These are phyloP conservation scores for Cyclocybe aegerita DNA, from an alignment of 768 basidiomycete species.

Conservation along the genomic window DNA sequence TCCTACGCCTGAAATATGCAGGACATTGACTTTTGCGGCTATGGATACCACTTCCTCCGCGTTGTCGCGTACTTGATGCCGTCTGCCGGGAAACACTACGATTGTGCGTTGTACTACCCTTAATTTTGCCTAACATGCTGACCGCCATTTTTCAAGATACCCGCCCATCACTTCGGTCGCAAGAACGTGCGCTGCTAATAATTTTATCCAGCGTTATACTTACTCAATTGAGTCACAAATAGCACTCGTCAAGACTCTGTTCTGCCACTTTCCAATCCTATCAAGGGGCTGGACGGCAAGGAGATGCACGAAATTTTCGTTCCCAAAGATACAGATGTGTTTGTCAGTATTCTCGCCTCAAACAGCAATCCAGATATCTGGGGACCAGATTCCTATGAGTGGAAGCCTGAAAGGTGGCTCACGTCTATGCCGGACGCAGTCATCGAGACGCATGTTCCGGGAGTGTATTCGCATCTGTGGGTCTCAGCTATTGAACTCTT, in stretches of 20 bases:
- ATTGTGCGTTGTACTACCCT: slow-evolving; percentile 21
- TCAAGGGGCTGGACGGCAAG: slow-evolving; percentile 18
- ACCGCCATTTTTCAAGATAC: slow-evolving; percentile 6
- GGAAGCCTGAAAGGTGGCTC: slow-evolving; percentile 51
- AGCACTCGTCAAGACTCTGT: slow-evolving; percentile 19
- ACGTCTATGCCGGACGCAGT: slow-evolving; percentile 22
- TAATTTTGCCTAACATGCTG: not conserved
- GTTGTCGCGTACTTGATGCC: slow-evolving; percentile 34
- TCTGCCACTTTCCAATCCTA: slow-evolving; percentile 20
- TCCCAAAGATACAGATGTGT: slow-evolving; percentile 31
- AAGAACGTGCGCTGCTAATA: slow-evolving; percentile 17
- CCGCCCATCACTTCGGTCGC: slow-evolving; percentile 19
- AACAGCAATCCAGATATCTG: slow-evolving; percentile 41
- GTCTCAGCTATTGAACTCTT: slow-evolving; percentile 1
- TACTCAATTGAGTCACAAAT: not conserved
- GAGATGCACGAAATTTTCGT: slow-evolving; percentile 29
- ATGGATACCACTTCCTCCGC: slow-evolving; percentile 27
- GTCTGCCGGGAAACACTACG: slow-evolving; percentile 37
- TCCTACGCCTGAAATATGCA: not conserved
- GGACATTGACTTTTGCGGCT: slow-evolving; percentile 23
- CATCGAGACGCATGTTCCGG: slow-evolving; percentile 35
- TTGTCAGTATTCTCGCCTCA: slow-evolving; percentile 28
- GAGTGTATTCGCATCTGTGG: slow-evolving; percentile 40
- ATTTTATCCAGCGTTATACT: not conserved
- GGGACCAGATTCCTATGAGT: slow-evolving; percentile 46